Base-by-base conservation (phyloP, 768 basidiomycete species). In the Suillus weaverae region DNA sequence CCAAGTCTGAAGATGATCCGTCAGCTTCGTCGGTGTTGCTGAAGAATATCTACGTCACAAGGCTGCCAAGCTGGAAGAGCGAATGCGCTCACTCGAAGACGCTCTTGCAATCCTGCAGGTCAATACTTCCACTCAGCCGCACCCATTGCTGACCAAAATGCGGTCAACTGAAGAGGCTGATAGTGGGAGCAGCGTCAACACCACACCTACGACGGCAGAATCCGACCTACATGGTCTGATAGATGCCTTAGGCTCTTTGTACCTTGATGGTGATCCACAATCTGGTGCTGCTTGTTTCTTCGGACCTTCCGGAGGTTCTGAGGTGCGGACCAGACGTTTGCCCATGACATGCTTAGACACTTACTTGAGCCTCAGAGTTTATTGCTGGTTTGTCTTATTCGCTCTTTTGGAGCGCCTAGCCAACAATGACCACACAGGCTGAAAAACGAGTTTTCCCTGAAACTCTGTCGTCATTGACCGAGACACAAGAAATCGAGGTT, bases 31-130 rank as follows among this genome's bases (percentile, higher is more conserved):
- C 11, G 69, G 81, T 16, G 81, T 81, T 2, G 85, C 84, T 10
- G 83, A 84, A 39, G 84, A 84, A 63, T 84, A 84, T 70, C 79
- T 86, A 36, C 81, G 78, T n/a, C 75, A 77, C 56, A 84, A 83
- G 72, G 72, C 84, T 54, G 66, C 71, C 18, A 78, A 75, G 61
- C 73, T 86, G 72, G 81, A 85, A 65, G 80, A 81, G 9, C 79
- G 85, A 1, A 84, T 85, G 80, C 81, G 78, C 66, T 79, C 80
- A 3, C 75, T 87, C 26, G 85, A 88, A 70, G 84, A 85, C 68
- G 85, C 84, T 20, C 70, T 86, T 22, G 81, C 81, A 30, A 84
- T 84, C 36, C 70, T 81, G 26, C 80, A 85, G 59, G 68, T 76
- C 32, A 70, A 74, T n/a, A 71, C 77, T 53, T 79, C 81, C 22